These are phyloP conservation scores for Flaveria linearis DNA, from an alignment of 129 eudicot species.

Conservation along the genomic window DNA sequence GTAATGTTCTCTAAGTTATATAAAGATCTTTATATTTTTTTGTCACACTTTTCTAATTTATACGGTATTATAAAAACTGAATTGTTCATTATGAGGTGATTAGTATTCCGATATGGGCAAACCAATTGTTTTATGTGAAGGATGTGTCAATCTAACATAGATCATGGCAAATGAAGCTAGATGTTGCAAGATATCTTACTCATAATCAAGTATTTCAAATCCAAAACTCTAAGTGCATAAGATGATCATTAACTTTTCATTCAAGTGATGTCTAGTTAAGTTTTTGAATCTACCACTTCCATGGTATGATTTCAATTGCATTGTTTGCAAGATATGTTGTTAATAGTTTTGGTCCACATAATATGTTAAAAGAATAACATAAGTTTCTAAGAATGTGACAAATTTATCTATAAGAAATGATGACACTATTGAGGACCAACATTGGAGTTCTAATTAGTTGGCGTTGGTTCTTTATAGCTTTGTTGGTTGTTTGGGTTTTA, in stretches of 20 bases:
- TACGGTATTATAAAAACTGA: no score
- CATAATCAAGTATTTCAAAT: background rate
- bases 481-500: conserved; percentile 41
- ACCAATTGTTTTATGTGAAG: background rate
- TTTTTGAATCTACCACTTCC: background rate
- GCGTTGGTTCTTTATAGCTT: conserved; percentile 37
- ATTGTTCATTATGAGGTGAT: background rate
- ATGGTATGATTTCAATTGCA: background rate
- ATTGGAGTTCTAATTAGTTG: conserved; percentile 38
- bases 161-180: background rate
- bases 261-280: background rate
- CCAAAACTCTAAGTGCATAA: background rate
- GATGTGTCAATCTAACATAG: background rate
- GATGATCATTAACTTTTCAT: background rate
- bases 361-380: conserved; percentile 1
- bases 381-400: conserved; percentile 14
- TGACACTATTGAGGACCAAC: conserved; percentile 37
- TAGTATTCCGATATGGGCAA: background rate
- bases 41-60: no score
- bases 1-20: no score
- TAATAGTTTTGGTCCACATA: conserved; percentile 22
- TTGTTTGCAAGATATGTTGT: background rate
- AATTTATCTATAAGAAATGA: background rate
- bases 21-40: no score
- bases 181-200: background rate